A percentile compares a stretch with the other conserved stretches of the same genome.
Evolutionary conservation across 2,329 filamentous ascomycete genomes (phyloP).

Genomic region (Clonostachys rosea): DNA sequence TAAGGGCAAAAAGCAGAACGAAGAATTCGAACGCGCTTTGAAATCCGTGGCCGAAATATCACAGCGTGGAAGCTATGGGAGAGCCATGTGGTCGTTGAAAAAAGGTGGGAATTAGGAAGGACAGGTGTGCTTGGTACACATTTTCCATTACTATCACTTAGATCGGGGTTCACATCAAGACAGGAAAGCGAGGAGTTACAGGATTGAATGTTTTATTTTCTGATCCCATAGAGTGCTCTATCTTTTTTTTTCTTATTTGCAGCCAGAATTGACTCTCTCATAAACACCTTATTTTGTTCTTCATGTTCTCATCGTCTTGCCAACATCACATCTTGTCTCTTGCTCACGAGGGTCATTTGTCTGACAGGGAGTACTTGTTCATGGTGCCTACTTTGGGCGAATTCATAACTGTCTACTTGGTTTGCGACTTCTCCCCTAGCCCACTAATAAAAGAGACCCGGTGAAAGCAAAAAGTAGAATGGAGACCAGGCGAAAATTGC

Average conservation of each 20-base stretch:
- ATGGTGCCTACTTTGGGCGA: slow-evolving; percentile 36
- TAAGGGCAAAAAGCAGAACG: slow-evolving; percentile 55
- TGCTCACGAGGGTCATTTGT: not conserved
- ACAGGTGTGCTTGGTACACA: too few relatives aligned
- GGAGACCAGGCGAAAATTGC: slow-evolving; percentile 60
- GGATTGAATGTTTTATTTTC: too few relatives aligned
- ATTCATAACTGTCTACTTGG: slow-evolving; percentile 34
- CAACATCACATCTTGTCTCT: too few relatives aligned
- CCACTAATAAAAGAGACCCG: not conserved
- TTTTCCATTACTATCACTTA: too few relatives aligned
- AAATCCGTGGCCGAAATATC: slow-evolving; percentile 71
- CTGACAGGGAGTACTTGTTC: slow-evolving; percentile 27
- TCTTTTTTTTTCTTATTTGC: too few relatives aligned
- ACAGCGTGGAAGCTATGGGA: slow-evolving; percentile 45
- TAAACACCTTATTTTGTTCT: too few relatives aligned
- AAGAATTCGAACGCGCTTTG: slow-evolving; percentile 79
- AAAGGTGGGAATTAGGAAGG: slow-evolving; percentile 14
- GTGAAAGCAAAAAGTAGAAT: slow-evolving; percentile 38
- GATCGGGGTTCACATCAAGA: too few relatives aligned
- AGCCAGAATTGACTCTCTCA: too few relatives aligned
- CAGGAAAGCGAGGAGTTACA: too few relatives aligned
- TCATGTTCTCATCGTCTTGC: too few relatives aligned
- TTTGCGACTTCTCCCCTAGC: not conserved
- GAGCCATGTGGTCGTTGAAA: slow-evolving; percentile 50
- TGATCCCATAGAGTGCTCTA: too few relatives aligned